Conservation (phyloP, 257 asterid species). For the Orobanche coerulescens region DNA sequence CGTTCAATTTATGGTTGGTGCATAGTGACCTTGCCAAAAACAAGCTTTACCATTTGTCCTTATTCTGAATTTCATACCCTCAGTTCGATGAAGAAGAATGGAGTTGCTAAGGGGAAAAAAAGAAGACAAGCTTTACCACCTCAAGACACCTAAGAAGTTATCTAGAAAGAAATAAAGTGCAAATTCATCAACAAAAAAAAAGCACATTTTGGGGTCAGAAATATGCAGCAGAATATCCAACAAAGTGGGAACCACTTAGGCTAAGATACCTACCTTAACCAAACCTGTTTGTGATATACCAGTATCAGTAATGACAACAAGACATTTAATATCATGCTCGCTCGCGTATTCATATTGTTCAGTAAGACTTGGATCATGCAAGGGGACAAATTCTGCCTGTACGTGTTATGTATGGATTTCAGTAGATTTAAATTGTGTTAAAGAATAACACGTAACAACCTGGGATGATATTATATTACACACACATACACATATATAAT, state of each 20-base stretch:
- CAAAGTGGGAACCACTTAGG: constrained; percentile 3
- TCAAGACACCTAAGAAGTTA: background rate
- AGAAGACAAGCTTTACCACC: background rate
- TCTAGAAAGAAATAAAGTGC: background rate
- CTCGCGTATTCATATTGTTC: constrained; percentile 97
- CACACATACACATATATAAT: no score
- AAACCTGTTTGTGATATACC: constrained; percentile 72
- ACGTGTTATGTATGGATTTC: constrained; percentile 9
- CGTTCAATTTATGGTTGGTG: background rate
- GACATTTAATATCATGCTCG: constrained; percentile 86
- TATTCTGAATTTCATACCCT: background rate
- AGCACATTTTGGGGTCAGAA: background rate
- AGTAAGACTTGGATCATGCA: constrained; percentile 82
- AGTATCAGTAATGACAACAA: constrained; percentile 71
- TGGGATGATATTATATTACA: constrained; percentile 19
- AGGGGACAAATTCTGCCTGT: constrained; percentile 88
- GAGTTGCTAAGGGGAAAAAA: background rate
- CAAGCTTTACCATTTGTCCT: background rate
- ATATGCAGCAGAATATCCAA: constrained; percentile 3
- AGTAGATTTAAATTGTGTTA: constrained; percentile 19
- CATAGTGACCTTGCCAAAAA: background rate
- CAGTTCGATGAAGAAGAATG: background rate
- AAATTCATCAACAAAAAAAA: background rate
- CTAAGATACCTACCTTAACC: constrained; percentile 58
- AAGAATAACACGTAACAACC: background rate